Evolutionary conservation across 306 rosid genomes (phyloP), one percentile per base, ranked within the genome.

Genomic region (Acacia crassicarpa): DNA sequence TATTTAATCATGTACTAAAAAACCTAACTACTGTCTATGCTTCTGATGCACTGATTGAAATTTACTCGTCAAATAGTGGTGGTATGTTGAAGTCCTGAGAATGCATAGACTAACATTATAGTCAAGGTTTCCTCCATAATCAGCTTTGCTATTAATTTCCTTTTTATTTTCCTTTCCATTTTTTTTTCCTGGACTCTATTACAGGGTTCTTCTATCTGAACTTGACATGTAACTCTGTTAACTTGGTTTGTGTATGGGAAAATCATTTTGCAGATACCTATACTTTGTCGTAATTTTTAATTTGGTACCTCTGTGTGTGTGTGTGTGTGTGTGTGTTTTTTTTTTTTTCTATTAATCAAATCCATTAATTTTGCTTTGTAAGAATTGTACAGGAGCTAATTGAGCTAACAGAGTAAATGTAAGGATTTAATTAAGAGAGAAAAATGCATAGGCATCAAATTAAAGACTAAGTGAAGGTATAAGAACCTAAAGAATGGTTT

Each of bases 1-100:
- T 78, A 20, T 43, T 33, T 78, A 61, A 49, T 38, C 25, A 3
- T 78, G 48, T 48, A 63, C 58, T 82, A 6, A 14, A 19, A 58
- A 58, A 58, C 65, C 32, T 61, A 43, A 67, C 20, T 48, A 51
- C 8, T 80, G n/a, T 54, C 67, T 20, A 74, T 30, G 78, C 63
- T 77, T 30, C 16, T 65, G 73, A 61, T 46, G 48, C 43, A 27
- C 63, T 46, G 72, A 63, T 62, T 70, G 43, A 40, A 59, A 40
- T 25, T 49, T 32, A 5, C 58, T 72, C n/a, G 19, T 51, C 65
- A 20, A 27, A 6, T 48, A 13, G 12, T 19, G 9, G 6, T 30
- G 33, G 9, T 49, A 27, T 51, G 41, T 48, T 32, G 3, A 46
- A 8, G 32, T 15, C 62, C 51, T 49, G 65, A 51, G 4, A 49